Base-by-base conservation (phyloP, 1,284 basidiomycete genomes). In the Trametes hirsuta region DNA sequence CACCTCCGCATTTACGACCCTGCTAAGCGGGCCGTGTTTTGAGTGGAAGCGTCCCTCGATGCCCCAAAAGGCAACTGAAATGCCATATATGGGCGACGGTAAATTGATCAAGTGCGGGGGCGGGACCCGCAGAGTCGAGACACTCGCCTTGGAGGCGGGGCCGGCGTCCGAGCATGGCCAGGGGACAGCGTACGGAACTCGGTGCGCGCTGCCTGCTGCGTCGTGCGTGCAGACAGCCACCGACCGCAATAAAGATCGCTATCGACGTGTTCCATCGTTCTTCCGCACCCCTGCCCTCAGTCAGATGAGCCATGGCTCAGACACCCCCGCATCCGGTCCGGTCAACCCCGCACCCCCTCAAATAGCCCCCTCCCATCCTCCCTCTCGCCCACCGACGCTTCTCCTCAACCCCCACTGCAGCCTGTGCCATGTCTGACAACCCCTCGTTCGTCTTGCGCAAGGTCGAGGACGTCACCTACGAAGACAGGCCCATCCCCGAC, bases 401-500 rank as follows among this genome's bases (percentile, higher is more conserved):
- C 59, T 42, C 58, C 55, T 48, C 57, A 45, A 39, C 36, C 39
- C 47, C 47, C 34, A 22, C 25, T 48, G 15, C 37, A 35, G 5
- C 49, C 54, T 42, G 39, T 60, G 69, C 65, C 72, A 91, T 90
- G 86, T 80, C 84, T 39, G 81, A 88, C 72, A 95, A 94, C 74
- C 84, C 81, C 51, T 93, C 91, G 10, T 93, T 95, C 71, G 89
- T 95, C 53, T 81, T 96, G 52, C 83, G 84, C 51, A 84, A 80
- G 49, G 78, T 94, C 66, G 81, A 93, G n/a, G 80, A 92, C 53
- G 85, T 89, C 61, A 79, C 77, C 47, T 95, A 85, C 68, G 92
- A 95, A 69, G 79, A 93, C 66, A 81, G 92, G 3, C 88, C 90
- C 5, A 84, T 97, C 60, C 94, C 93, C 25, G 82, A 91, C 58